These are phyloP conservation scores for Stramenopiles sp. DNA, from an alignment of 352 stramenopile species.

Conservation along the genomic window DNA sequence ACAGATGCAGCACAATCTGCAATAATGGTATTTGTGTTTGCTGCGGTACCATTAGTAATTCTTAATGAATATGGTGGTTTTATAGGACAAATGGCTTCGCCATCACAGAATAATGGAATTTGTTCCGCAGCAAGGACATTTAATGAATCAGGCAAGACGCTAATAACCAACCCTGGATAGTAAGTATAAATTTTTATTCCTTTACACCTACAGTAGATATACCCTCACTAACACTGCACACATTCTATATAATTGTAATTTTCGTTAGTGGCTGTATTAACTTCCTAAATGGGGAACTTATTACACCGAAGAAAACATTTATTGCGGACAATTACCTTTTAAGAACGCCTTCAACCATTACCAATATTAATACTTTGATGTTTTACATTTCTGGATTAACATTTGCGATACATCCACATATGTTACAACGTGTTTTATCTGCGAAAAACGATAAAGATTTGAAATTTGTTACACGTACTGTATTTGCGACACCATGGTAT, in stretches of 20 bases:
- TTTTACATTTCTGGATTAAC: background rate
- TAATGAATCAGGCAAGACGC: no score
- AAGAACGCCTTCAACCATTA: background rate
- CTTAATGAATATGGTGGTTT: background rate
- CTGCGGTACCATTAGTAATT: background rate
- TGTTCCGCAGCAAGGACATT: no score
- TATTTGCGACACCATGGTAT: background rate
- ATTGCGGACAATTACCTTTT: background rate
- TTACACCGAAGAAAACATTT: no score
- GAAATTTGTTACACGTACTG: background rate
- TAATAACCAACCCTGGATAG: no score
- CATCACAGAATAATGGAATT: background rate
- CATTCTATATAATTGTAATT: background rate
- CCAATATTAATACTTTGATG: background rate
- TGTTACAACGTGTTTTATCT: background rate
- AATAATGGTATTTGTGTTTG: conserved; percentile 7
- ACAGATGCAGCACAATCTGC: background rate
- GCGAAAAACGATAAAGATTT: background rate
- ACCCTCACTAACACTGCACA: no score
- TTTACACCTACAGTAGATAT: no score
- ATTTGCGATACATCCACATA: background rate
- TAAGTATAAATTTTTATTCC: no score
- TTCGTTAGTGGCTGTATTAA: background rate
- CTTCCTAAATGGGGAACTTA: background rate
- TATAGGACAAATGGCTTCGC: background rate